Conservation (phyloP, 805 yeast genomes). For the Lipomyces kockii region DNA sequence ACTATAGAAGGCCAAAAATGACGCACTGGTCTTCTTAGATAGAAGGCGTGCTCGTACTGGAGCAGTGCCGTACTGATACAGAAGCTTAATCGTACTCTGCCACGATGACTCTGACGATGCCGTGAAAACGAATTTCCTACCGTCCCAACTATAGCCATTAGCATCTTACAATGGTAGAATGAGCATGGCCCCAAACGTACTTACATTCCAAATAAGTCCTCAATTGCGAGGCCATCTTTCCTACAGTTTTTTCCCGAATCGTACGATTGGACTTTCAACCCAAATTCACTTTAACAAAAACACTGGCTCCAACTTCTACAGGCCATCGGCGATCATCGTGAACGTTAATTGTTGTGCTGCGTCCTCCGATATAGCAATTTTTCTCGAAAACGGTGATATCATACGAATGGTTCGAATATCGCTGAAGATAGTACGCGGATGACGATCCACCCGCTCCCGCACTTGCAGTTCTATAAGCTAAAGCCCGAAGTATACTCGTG, state of each 20-base stretch:
- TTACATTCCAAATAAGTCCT: conserved; percentile 49
- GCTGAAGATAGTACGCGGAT: conserved; percentile 53
- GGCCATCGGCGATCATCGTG: conserved; percentile 40
- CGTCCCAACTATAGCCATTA: conserved; percentile 28
- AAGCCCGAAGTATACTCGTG: background rate
- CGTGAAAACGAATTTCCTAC: conserved; percentile 24
- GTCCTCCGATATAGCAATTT: conserved; percentile 52
- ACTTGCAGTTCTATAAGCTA: conserved; percentile 52
- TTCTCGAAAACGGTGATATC: conserved; percentile 53
- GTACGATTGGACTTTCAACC: conserved; percentile 38
- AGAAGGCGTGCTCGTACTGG: conserved; percentile 40
- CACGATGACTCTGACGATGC: conserved; percentile 24
- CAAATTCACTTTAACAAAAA: conserved; percentile 51
- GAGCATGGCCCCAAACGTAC: conserved; percentile 7
- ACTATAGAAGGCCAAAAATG: conserved; percentile 46
- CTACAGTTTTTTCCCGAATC: conserved; percentile 33
- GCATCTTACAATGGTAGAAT: conserved; percentile 1
- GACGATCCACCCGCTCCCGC: conserved; percentile 60
- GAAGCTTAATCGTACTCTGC: conserved; percentile 37
- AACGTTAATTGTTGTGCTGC: conserved; percentile 49
- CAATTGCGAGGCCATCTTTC: conserved; percentile 38
- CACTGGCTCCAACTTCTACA: conserved; percentile 55
- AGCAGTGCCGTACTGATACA: conserved; percentile 45
- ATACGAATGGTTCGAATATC: conserved; percentile 45
- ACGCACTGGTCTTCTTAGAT: conserved; percentile 37